Evolutionary conservation across 768 basidiomycete species (phyloP), one percentile per base, ranked within the genome.

Genomic region (Hericium erinaceus): DNA sequence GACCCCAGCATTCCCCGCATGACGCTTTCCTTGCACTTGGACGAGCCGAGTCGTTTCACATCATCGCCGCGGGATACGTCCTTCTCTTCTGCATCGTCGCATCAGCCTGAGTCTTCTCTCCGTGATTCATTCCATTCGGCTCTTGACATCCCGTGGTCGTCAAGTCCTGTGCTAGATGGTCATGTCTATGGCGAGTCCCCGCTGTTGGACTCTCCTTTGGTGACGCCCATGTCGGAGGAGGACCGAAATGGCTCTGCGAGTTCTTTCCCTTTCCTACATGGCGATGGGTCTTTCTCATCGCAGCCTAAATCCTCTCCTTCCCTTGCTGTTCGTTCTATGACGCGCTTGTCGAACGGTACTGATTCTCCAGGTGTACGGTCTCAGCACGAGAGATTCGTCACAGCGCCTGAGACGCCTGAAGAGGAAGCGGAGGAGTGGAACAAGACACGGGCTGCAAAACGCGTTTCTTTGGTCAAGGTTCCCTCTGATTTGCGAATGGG

Each of bases 341-440:
- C 33, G 33, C 33, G 33, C 9, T 33, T 33, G 33, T 46, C 22
- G 7, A 22, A 15, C 22, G 22, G 16, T 46, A 12, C 16, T 6
- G 44, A 46, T 46, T 16, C 16, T 46, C 12, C n/a, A 4, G 44
- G 44, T 16, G n/a, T 22, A 46, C 28, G 18, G 15, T 18, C 39
- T 52, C 58, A 67, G 12, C 80, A 78, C 57, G 80, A 82, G 62
- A 76, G 71, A 53, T 75, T 75, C 63, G 74, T 72, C 61, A 75
- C 74, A 22, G 74, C 73, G 33, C 69, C 68, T 16, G 82, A 84
- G 64, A 72, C 66, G 20, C 67, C 68, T 26, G 77, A 79, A 48
- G 89, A 92, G 68, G 77, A 85, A 69, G 90, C 92, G n/a, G 91
- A 92, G 68, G 85, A 87, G 54, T 94, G 92, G 92, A 76, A 89